These are phyloP conservation scores for Naganishia sp. DNA, from an alignment of 1,284 basidiomycete genomes.

Conservation along the genomic window DNA sequence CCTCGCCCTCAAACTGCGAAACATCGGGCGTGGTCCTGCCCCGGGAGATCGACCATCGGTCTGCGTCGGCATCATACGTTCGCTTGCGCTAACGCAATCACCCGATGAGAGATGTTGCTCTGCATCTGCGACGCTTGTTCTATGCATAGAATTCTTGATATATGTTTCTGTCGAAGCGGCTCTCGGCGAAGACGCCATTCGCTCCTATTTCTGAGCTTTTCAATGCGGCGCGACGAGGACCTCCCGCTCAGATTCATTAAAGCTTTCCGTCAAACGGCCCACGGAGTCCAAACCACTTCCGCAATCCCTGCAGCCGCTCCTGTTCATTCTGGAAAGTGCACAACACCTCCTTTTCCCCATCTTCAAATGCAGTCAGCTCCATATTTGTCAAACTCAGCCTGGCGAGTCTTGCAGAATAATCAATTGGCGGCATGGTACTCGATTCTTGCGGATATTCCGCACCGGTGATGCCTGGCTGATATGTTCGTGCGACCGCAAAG, in stretches of 20 bases:
- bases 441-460: slow-evolving; percentile 14
- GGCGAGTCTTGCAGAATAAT: slow-evolving; percentile 8
- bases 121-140: too few relatives aligned
- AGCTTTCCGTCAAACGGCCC: slow-evolving; percentile 21
- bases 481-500: slow-evolving; percentile 23
- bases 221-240: too few relatives aligned
- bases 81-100: too few relatives aligned
- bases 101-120: too few relatives aligned
- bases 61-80: too few relatives aligned
- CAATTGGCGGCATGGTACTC: background rate
- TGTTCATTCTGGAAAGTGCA: slow-evolving; percentile 10
- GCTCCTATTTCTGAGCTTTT: too few relatives aligned
- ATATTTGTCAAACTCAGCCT: slow-evolving; percentile 27
- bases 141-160: too few relatives aligned
- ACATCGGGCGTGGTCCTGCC: too few relatives aligned
- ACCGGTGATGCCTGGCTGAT: slow-evolving; percentile 10
- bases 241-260: background rate
- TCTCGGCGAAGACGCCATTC: too few relatives aligned
- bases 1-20: too few relatives aligned
- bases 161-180: too few relatives aligned
- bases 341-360: slow-evolving; percentile 20
- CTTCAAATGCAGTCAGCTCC: slow-evolving; percentile 19
- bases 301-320: slow-evolving; percentile 11
- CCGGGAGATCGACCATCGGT: too few relatives aligned
- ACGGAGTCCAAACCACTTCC: slow-evolving; percentile 25